Evolutionary conservation across 805 yeast genomes (phyloP), one percentile per base, ranked within the genome.

Genomic region (Hanseniaspora opuntiae): DNA sequence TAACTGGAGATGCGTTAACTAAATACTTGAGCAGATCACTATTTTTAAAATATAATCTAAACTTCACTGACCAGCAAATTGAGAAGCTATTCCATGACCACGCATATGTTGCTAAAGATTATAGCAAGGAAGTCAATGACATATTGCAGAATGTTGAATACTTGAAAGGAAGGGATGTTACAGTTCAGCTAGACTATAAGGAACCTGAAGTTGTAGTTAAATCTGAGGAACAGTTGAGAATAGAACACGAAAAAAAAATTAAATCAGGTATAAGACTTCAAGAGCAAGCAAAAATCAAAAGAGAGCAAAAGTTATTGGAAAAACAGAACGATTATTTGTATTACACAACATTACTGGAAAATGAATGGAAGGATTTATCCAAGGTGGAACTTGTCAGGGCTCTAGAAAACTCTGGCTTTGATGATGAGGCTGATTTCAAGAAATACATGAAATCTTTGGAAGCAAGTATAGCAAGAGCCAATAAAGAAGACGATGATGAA

Each of bases 261-360:
- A 96, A 88, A 63, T 84, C 84, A 57, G 97, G 97, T 9, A 77
- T 82, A 58, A 74, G 95, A 58, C 72, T 94, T 57, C 97, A 93
- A 68, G 95, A 86, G 61, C 96, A 88, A 66, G 97, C 97, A 0
- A 88, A 83, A 60, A 83, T 81, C 61, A 82, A 81, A 58, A 72
- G 98, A 54, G 65, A 80, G 10, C 96, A 90, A 63, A 88, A 86
- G 61, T 68, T 86, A 45, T 72, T 78, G 16, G 87, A 87, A 64
- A 84, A 85, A 58, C 88, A 88, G 59, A 80, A 84, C 59, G 96
- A 90, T 61, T 77, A 72, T 58, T 81, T 75, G 46, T 87, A 89
- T 64, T 87, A 82, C 61, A 69, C 77, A 1, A 73, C 74, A 25
- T 67, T 89, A 44, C 75, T 73, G 60, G 76, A 72, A 28, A 51